Percentiles rank a stretch among this genome's conserved stretches.
Evolutionary conservation across 164 flowering plant genomes (phyloP).

Genomic region (Buxus sempervirens): DNA sequence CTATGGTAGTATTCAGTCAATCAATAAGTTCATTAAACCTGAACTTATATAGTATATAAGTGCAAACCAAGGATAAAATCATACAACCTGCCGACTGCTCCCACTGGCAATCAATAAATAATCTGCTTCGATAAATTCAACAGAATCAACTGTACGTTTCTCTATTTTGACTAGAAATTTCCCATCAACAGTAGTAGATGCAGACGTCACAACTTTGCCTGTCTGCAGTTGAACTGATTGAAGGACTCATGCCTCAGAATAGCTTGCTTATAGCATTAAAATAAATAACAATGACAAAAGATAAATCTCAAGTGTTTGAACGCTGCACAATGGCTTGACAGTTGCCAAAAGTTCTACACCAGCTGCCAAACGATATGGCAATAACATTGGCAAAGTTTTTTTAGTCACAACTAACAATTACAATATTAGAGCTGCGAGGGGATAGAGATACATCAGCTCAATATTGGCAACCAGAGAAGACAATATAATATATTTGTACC

Average conservation of each 20-base stretch:
- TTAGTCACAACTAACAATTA: background rate
- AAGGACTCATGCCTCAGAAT: constrained; percentile 18
- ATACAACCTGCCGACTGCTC: constrained; percentile 70
- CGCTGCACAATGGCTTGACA: no score
- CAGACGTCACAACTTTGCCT: constrained; percentile 63
- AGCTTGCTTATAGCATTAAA: background rate
- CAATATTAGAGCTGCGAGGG: background rate
- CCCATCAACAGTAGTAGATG: constrained; percentile 37
- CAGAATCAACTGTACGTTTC: constrained; percentile 41
- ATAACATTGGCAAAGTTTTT: no score
- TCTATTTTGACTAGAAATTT: constrained; percentile 66
- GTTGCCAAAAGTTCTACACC: no score
- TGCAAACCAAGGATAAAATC: background rate
- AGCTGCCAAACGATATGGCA: no score
- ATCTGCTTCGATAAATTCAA: constrained; percentile 65
- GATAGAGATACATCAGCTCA: background rate
- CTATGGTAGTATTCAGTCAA: constrained; percentile 29
- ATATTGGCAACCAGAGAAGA: background rate
- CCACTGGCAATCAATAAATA: constrained; percentile 85
- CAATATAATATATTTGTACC: background rate
- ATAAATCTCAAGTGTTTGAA: no score
- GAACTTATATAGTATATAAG: constrained; percentile 2
- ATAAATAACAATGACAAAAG: no score
- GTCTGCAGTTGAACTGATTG: constrained; percentile 71
- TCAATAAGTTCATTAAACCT: background rate